phyloP scores from a whole-genome alignment of 2,329 filamentous ascomycete genomes.

The Epichloe coenophiala region DNA sequence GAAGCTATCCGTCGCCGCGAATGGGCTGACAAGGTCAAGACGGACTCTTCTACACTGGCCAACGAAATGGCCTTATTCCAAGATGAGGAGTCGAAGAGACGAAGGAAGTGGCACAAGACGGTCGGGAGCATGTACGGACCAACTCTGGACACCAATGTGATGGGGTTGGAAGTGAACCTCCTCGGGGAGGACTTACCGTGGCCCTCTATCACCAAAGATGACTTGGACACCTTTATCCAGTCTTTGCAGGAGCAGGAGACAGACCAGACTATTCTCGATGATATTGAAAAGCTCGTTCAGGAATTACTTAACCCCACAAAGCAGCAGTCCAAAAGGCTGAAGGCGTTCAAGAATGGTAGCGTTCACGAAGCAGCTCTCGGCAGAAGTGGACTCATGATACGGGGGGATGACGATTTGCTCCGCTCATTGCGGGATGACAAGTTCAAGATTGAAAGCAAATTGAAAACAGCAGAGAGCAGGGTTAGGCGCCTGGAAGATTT shows the following conservation, averaged over 20 bases:
- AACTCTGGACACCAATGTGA: constrained; percentile 51
- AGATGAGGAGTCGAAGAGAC: constrained; percentile 79
- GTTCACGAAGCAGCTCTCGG: constrained; percentile 81
- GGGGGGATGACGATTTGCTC: constrained; percentile 75
- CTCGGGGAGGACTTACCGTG: constrained; percentile 66
- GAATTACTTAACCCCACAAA: constrained; percentile 73
- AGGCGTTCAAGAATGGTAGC: constrained; percentile 93
- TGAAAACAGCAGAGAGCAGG: constrained; percentile 76
- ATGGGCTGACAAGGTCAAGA: constrained; percentile 83
- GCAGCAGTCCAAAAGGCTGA: constrained; percentile 74
- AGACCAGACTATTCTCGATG: constrained; percentile 52
- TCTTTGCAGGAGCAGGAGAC: constrained; percentile 50
- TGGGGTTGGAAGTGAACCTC: constrained; percentile 75
- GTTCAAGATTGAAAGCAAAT: constrained; percentile 53
- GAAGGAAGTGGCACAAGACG: constrained; percentile 81
- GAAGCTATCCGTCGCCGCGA: constrained; percentile 78
- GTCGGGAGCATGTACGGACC: constrained; percentile 66
- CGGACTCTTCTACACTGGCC: constrained; percentile 72
- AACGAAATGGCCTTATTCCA: constrained; percentile 89
- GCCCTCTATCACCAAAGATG: constrained; percentile 63
- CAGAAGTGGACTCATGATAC: constrained; percentile 71
- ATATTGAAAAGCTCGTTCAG: constrained; percentile 62
- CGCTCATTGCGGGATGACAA: constrained; percentile 75
- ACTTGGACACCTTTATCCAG: constrained; percentile 62
- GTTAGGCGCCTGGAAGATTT: constrained; percentile 86